A percentile compares a stretch with the other conserved stretches of the same genome.
Evolutionary conservation across 139 green algal genomes (phyloP).

Genomic region (Closterium sp.): DNA sequence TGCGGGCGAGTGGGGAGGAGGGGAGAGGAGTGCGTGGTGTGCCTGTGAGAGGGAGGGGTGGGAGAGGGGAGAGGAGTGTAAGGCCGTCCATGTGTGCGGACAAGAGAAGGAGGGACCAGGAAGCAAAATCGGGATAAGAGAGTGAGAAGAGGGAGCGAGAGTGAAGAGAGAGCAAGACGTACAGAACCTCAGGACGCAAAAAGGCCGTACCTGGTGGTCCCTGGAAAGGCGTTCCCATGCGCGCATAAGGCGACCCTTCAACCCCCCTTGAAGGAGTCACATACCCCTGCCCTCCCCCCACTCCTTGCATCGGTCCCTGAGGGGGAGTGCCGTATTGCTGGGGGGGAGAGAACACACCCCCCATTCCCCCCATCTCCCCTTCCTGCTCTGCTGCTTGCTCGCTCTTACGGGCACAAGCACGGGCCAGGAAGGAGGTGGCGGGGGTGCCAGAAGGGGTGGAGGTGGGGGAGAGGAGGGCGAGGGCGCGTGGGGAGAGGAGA

Average conservation of each 20-base stretch:
- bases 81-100: too few species aligned
- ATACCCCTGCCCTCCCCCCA: too few species aligned
- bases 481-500: neutral
- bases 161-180: too few species aligned
- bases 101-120: too few species aligned
- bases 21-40: neutral
- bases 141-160: neutral
- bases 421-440: neutral
- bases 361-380: neutral
- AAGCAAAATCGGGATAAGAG: neutral
- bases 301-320: neutral
- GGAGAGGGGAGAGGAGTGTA: neutral
- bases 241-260: too few species aligned
- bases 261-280: too few species aligned
- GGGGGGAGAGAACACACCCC: neutral
- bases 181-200: too few species aligned
- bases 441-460: neutral
- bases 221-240: too few species aligned
- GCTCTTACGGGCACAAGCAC: neutral
- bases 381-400: neutral
- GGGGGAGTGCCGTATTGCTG: neutral
- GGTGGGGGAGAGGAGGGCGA: neutral
- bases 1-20: constrained; percentile 1
- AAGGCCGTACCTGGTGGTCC: too few species aligned
- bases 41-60: neutral